Evolutionary conservation across 148 eudicot species (phyloP).

Genomic region (Fagopyrum homotropicum): DNA sequence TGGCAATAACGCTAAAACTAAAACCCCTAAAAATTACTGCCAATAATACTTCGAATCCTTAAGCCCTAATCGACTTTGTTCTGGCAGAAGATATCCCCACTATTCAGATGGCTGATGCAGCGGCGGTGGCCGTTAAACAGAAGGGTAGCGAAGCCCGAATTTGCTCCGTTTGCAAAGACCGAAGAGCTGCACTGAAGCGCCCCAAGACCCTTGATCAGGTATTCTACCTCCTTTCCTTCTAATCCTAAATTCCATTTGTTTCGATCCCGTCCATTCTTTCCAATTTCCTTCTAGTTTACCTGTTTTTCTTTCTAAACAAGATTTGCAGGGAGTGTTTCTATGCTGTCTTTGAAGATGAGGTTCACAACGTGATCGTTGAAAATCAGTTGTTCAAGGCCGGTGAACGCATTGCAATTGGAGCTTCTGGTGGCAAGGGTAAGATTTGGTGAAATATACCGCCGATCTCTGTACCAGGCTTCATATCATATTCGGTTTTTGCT

Average conservation of each 20-base stretch:
- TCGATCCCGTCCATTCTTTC: neutral
- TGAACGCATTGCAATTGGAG: constrained; percentile 89
- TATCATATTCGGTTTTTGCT: neutral
- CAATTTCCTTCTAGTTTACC: neutral
- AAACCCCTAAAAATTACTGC: too few relatives aligned
- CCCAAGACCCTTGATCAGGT: constrained; percentile 59
- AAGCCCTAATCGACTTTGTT: too few relatives aligned
- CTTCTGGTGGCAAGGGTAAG: constrained; percentile 96
- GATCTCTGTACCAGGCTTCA: neutral
- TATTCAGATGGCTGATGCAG: constrained; percentile 10
- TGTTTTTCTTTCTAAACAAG: constrained; percentile 24
- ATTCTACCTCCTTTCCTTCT: neutral
- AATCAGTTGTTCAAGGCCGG: constrained; percentile 79
- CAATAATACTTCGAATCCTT: too few relatives aligned
- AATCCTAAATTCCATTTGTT: neutral
- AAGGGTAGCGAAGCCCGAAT: constrained; percentile 20
- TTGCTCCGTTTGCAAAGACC: constrained; percentile 30
- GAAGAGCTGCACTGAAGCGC: constrained; percentile 45
- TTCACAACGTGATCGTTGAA: constrained; percentile 67
- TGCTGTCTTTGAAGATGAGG: constrained; percentile 78
- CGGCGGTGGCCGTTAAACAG: constrained; percentile 19
- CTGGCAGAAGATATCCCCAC: neutral
- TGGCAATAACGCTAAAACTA: too few relatives aligned
- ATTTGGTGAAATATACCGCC: neutral
- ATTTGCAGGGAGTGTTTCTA: constrained; percentile 95